Base-by-base conservation (phyloP, 306 rosid genomes). In the Pyrus betulifolia region DNA sequence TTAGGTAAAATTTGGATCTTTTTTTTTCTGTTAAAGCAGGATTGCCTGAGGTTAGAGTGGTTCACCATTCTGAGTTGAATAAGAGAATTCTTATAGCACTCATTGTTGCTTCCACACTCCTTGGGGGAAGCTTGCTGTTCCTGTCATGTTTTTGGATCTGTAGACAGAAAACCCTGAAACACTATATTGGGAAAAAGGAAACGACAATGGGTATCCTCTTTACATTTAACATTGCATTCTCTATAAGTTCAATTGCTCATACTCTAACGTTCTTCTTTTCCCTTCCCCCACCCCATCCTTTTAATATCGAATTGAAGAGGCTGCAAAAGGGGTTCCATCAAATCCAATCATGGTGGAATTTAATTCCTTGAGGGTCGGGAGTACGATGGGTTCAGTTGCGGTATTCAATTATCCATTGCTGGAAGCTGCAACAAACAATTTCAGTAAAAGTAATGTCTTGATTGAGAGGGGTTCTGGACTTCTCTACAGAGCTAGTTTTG, bases 401-500 rank as follows among this genome's bases (percentile, higher is more conserved):
- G 81, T 87, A 57, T 87, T 94, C 35, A 85, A 90, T 74, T 94
- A 88, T 83, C 88, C 87, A 40, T 79, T 87, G 84, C 86, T 91
- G 76, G 94, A 87, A 83, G 81, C 86, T 28, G 97, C 97, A 11
- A 94, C 98, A 13, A 87, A 89, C 79, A 87, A 61, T 82, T 94
- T 91, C 84, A 71, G 82, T 72, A 71, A 79, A 78, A 83, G 87
- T 79, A 94, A 88, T 81, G 65, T 88, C 46, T 69, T 91, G 88
- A 74, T 79, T 13, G 91, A 88, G 77, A 86, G 82, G 71, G 87
- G 92, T 79, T 86, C 93, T 66, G 87, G 85, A 70, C 66, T 62
- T 61, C 78, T 93, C 46, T 91, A 87, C 84, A 82, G 82, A 79
- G 98, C 97, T 80, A 63, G 78, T 57, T 86, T 91, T 42, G 93